Base-by-base conservation (phyloP, 2,329 filamentous ascomycete genomes). In the Passalora sequoiae region DNA sequence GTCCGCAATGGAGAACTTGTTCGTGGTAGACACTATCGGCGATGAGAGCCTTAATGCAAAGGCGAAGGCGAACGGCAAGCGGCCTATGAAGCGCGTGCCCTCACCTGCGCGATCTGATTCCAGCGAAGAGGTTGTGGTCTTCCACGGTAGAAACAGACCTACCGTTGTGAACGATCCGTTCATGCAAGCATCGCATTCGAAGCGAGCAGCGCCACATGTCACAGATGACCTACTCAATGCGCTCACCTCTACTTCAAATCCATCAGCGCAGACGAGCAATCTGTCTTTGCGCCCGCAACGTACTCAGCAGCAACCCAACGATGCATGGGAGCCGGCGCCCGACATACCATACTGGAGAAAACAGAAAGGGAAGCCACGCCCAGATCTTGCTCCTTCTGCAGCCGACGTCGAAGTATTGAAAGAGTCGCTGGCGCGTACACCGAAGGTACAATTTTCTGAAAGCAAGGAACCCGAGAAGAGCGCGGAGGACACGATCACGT, bases 101-200 rank as follows among this genome's bases (percentile, higher is more conserved):
- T 70, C 68, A 4, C 67, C 67, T 12, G 66, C 66, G 2, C 57
- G 59, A 5, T 75, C 74, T 0, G 73, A 79, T 50, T 86, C 83
- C 0, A 84, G 82, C 56, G 84, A 86, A 36, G 86, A 95, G 51
- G 69, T 87, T 4, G 80, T 89, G 35, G 57, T 86, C 0, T 87
- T 86, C 59, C 75, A 70, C 45, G 80, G 80, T 28, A 72, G 80
- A 19, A 56, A 49, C 35, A 53, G 43, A 28, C 46, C 58, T 6
- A 54, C 42, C 12, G 43, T 59, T 7, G 44, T 57, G 19, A 52
- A 62, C 30, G 57, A 62, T 36, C 58, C 60, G n/a, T 46, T 55
- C 12, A 44, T 37, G 21, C 46, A 22, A 19, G 42, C 42, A 12
- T 9, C 30, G n/a, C 17, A 33, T 5, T 10, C 30, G 9, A 3